Conservation (phyloP, 2,329 filamentous ascomycete genomes). For the Xylaria sp. region DNA sequence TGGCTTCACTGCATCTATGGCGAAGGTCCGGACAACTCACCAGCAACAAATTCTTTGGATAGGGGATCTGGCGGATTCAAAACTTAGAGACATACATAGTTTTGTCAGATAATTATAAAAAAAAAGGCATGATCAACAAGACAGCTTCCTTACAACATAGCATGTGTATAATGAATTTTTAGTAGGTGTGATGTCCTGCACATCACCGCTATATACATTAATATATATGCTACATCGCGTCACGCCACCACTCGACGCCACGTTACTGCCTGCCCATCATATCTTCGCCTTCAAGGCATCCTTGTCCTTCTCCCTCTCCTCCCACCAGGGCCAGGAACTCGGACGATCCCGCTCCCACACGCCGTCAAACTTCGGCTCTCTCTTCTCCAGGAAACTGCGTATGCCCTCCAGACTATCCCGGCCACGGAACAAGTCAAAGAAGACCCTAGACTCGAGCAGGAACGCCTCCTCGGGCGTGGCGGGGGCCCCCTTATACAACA, state of each 20-base stretch:
- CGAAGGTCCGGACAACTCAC: constrained; percentile 19
- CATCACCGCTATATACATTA: background rate
- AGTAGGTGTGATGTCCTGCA: background rate
- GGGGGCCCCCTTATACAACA: constrained; percentile 59
- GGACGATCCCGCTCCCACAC: constrained; percentile 70
- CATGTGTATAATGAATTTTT: background rate
- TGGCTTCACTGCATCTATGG: constrained; percentile 17
- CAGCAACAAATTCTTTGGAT: constrained; percentile 32
- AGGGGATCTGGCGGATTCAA: constrained; percentile 10
- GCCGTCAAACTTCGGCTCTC: constrained; percentile 69
- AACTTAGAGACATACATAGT: constrained; percentile 22
- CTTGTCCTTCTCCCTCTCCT: constrained; percentile 55
- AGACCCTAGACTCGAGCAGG: constrained; percentile 73
- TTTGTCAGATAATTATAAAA: constrained; percentile 17
- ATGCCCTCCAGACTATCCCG: constrained; percentile 74
- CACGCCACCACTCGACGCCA: background rate
- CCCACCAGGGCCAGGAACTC: constrained; percentile 74
- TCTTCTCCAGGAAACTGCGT: constrained; percentile 75
- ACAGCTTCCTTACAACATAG: constrained; percentile 1
- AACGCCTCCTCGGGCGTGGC: constrained; percentile 74
- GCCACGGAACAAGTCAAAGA: constrained; percentile 68
- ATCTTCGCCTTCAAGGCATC: constrained; percentile 27
- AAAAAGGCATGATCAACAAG: constrained; percentile 1
- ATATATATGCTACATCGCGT: background rate
- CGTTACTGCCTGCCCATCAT: constrained; percentile 1